A percentile compares a stretch with the other conserved stretches of the same genome.
Evolutionary conservation across 805 yeast species (phyloP).

Genomic region (Blastobotrys mokoenaii): DNA sequence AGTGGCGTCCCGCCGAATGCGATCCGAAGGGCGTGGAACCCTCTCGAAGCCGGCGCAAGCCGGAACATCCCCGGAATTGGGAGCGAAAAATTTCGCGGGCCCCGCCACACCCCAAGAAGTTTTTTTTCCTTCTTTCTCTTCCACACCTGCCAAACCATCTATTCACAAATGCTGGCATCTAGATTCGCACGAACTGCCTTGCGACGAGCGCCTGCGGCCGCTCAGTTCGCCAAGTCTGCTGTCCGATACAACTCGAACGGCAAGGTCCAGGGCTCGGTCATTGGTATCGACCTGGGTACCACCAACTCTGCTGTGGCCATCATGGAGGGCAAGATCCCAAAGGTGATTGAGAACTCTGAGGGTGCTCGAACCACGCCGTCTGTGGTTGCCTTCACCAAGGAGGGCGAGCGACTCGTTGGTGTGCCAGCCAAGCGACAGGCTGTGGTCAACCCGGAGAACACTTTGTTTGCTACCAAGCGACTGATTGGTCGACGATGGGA

Average conservation of each 20-base stretch:
- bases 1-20: too few relatives aligned
- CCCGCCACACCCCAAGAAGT: slow-evolving; percentile 4
- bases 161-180: slow-evolving; percentile 31
- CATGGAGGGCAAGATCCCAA: slow-evolving; percentile 70
- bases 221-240: slow-evolving; percentile 16
- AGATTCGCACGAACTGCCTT: slow-evolving; percentile 31
- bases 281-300: slow-evolving; percentile 83
- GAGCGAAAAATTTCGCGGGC: slow-evolving; percentile 6
- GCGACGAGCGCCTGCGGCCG: slow-evolving; percentile 20
- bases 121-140: background rate
- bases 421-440: slow-evolving; percentile 95
- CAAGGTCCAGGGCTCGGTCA: slow-evolving; percentile 53
- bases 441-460: slow-evolving; percentile 87
- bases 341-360: slow-evolving; percentile 70
- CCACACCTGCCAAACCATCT: background rate
- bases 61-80: too few relatives aligned
- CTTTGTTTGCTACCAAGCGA: slow-evolving; percentile 90
- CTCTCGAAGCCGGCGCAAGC: too few relatives aligned
- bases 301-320: slow-evolving; percentile 86
- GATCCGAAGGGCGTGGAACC: too few relatives aligned
- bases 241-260: slow-evolving; percentile 40
- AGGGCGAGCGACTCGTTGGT: slow-evolving; percentile 87
- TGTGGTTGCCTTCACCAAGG: slow-evolving; percentile 87
- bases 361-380: slow-evolving; percentile 86
- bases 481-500: slow-evolving; percentile 88